Evolutionary conservation across 139 green algal species (phyloP).

Genomic region (Bryopsis sp.): DNA sequence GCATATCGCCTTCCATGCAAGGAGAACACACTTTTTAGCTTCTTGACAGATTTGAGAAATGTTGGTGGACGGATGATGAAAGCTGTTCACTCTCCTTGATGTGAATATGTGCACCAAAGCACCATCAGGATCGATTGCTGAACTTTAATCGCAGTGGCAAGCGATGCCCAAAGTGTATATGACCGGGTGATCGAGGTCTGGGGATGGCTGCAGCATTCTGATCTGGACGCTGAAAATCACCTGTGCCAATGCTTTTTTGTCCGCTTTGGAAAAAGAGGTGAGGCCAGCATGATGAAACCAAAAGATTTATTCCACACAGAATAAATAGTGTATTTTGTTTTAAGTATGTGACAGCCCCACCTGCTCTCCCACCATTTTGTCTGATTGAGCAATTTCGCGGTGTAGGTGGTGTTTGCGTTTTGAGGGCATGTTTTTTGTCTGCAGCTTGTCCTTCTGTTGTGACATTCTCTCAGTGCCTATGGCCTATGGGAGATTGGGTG

Average conservation of each 20-base stretch:
- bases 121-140: conserved; percentile 54
- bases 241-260: conserved; percentile 57
- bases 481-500: conserved; percentile 20
- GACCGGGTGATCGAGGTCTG: conserved; percentile 41
- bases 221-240: conserved; percentile 50
- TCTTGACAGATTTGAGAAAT: neutral
- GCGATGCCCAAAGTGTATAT: conserved; percentile 28
- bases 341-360: too few relatives aligned
- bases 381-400: too few relatives aligned
- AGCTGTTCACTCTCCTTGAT: neutral
- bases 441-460: conserved; percentile 22
- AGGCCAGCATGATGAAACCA: neutral
- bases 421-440: conserved; percentile 21
- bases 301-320: neutral
- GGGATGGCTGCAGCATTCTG: conserved; percentile 43
- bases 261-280: conserved; percentile 50
- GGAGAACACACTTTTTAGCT: neutral
- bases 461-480: conserved; percentile 27
- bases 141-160: conserved; percentile 46
- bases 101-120: conserved; percentile 35
- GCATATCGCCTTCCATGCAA: conserved; percentile 37
- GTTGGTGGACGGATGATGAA: too few relatives aligned
- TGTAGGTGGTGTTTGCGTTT: conserved; percentile 22
- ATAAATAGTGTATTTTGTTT: neutral
- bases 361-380: too few relatives aligned